Base-by-base conservation (phyloP, 2,329 filamentous ascomycete species). In the Botrytis cinerea region DNA sequence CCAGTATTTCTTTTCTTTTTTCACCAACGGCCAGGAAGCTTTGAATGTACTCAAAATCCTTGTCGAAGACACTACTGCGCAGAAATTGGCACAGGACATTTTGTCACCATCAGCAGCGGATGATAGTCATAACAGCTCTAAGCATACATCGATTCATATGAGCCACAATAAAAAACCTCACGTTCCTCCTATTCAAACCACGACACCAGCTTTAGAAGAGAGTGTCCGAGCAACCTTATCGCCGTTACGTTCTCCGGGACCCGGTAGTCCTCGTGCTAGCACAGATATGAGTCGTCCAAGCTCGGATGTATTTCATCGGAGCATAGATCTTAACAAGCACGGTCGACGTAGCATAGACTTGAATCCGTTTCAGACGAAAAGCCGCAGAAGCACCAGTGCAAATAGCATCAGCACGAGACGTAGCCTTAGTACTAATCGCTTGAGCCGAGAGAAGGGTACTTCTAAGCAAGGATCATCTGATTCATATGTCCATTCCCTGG, bases 1-100 rank as follows among this genome's bases (percentile, higher is more conserved):
- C 18, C 74, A 95, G 90, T 98, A 98, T 81, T 98, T 97, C 81
- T 98, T 99, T 82, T 96, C 95, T 0, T 98, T 98, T 83, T 97
- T 98, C 81, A 92, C 89, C 77, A 91, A 91, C 75, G 94, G 94
- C 10, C 90, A 92, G 78, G 93, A 97, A 78, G 95, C 94, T 22
- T 89, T 97, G 75, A 89, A 91, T 68, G 88, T 96, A 3, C 85
- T 99, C 70, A 92, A 77, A 68, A 79, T 80, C 45, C 73, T 81
- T 25, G 80, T 81, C 7, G 80, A 81, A 68, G 80, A 81, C 62
- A 81, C 80, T 2, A 75, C 79, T 20, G 80, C 80, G 38, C 77
- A 80, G 54, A 77, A 80, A 72, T 79, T 81, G 35, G 78, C 80
- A 43, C 79, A 80, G 62, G 77, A 80, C 16, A 59, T 81, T 43